Evolutionary conservation across 345 rosid genomes (phyloP).

Genomic region (Arabis hirsuta): DNA sequence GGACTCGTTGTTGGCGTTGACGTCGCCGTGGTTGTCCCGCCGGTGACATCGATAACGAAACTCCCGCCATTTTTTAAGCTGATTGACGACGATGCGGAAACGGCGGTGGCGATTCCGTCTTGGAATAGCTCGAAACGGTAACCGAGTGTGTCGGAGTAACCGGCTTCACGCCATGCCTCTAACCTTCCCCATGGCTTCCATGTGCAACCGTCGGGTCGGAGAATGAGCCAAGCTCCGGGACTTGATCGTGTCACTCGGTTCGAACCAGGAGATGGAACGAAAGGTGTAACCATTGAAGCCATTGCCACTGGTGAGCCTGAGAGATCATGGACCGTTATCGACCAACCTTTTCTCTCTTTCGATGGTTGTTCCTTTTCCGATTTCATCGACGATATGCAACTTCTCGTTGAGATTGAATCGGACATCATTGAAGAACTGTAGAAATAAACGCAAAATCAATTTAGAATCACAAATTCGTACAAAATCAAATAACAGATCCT

Average conservation of each 20-base stretch:
- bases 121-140: slow-evolving; percentile 82
- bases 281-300: slow-evolving; percentile 99
- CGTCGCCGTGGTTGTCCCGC: slow-evolving; percentile 49
- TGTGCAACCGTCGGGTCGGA: slow-evolving; percentile 74
- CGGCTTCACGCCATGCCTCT: slow-evolving; percentile 85
- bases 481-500: slow-evolving; percentile 1
- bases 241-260: slow-evolving; percentile 80
- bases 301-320: slow-evolving; percentile 97
- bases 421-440: slow-evolving; percentile 66
- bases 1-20: slow-evolving; percentile 71
- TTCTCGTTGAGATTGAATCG: slow-evolving; percentile 41
- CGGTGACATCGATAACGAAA: slow-evolving; percentile 71
- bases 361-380: slow-evolving; percentile 59
- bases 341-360: slow-evolving; percentile 94
- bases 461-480: slow-evolving; percentile 6
- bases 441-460: neutral
- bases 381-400: slow-evolving; percentile 60
- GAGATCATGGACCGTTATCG: slow-evolving; percentile 86
- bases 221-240: slow-evolving; percentile 95
- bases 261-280: slow-evolving; percentile 87
- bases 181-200: slow-evolving; percentile 99
- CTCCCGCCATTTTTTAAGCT: slow-evolving; percentile 78
- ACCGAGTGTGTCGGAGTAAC: slow-evolving; percentile 61
- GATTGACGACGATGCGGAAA: slow-evolving; percentile 51
- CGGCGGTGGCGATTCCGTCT: slow-evolving; percentile 53